Evolutionary conservation across 257 asterid genomes (phyloP).

Genomic region (Cruciata laevipes): DNA sequence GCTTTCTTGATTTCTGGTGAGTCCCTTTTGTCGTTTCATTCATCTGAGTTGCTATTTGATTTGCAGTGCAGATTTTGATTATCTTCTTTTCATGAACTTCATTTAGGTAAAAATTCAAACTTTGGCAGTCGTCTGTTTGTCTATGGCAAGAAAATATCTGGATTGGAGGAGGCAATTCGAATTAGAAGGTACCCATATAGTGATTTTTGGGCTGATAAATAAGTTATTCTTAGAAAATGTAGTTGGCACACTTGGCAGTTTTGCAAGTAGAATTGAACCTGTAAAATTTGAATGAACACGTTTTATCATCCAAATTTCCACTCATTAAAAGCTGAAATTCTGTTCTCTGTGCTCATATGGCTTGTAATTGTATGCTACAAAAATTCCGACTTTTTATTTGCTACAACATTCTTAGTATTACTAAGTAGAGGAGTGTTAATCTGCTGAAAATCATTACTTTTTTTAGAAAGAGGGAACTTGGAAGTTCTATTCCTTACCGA

Average conservation of each 20-base stretch:
- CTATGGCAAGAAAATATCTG: constrained; percentile 64
- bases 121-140: constrained; percentile 33
- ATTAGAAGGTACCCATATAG: constrained; percentile 45
- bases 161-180: constrained; percentile 85
- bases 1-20: neutral
- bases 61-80: neutral
- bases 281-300: neutral
- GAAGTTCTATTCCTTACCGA: constrained; percentile 37
- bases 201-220: neutral
- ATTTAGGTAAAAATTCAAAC: constrained; percentile 30
- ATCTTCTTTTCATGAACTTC: constrained; percentile 12
- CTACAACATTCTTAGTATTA: too few relatives aligned
- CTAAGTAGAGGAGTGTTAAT: neutral
- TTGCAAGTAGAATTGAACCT: neutral
- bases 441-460: neutral
- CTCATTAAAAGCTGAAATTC: neutral
- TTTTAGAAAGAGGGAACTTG: constrained; percentile 70
- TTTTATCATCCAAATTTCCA: neutral
- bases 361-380: neutral
- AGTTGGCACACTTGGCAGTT: neutral
- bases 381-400: neutral
- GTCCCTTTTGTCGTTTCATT: neutral
- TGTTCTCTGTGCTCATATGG: neutral
- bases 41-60: neutral
- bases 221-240: neutral